A percentile compares a stretch with the other conserved stretches of the same genome.
Evolutionary conservation across 2,329 filamentous ascomycete genomes (phyloP).

Genomic region (Claviceps cyperi): DNA sequence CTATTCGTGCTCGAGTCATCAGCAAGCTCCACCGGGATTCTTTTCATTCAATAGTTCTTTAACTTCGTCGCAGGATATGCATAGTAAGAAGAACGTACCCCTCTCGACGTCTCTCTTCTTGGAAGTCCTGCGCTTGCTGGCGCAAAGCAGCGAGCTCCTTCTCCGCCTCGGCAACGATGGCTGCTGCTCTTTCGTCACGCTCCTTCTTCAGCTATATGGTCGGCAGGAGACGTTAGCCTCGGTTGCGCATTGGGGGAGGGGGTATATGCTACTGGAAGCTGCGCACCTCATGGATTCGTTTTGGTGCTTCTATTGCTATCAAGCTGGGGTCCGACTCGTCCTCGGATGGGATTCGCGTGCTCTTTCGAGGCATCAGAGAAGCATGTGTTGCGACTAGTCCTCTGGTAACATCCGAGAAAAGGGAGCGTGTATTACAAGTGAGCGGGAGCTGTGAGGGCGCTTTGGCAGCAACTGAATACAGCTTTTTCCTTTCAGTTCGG

Average conservation of each 20-base stretch:
- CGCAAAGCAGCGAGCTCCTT: conserved; percentile 14
- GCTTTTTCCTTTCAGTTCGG: background rate
- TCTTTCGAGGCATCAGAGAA: conserved; percentile 7
- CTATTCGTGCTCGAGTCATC: conserved; percentile 6
- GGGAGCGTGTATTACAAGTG: background rate
- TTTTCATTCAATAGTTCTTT: background rate
- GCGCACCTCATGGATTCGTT: conserved; percentile 14
- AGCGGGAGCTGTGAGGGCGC: background rate
- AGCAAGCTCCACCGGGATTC: background rate
- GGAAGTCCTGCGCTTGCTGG: conserved; percentile 9
- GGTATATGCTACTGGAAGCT: too few relatives aligned
- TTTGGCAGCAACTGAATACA: background rate
- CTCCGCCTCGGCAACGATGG: conserved; percentile 11
- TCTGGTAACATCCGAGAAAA: too few relatives aligned
- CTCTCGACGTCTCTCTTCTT: conserved; percentile 11
- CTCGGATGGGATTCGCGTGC: conserved; percentile 7
- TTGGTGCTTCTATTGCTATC: conserved; percentile 13
- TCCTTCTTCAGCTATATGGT: conserved; percentile 16
- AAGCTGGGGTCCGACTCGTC: conserved; percentile 12
- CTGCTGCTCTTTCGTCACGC: conserved; percentile 14
- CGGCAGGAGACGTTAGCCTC: background rate
- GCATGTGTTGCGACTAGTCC: background rate
- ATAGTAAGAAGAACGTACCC: conserved; percentile 8
- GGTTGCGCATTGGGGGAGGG: too few relatives aligned
- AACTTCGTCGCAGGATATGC: background rate